Base-by-base conservation (phyloP, 2,329 filamentous ascomycete species). In the Massarina eburnea region DNA sequence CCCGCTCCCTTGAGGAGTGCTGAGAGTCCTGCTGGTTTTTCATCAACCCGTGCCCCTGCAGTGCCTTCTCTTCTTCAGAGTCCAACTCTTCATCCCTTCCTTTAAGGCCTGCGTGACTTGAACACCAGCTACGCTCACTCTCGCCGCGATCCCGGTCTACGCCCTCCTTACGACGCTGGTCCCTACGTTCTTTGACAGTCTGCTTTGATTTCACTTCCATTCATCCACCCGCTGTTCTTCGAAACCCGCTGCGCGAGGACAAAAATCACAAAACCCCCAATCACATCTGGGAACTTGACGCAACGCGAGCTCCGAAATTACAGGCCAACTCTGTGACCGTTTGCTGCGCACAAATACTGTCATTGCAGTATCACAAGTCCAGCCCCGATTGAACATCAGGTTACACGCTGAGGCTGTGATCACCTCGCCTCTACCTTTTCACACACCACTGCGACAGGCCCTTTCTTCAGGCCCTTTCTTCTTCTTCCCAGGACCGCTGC, bases 111-210 rank as follows among this genome's bases (percentile, higher is more conserved):
- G 48, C 55, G 57, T 51, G 49, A 54, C 51, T 53, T 40, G 58
- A 58, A 47, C 53, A 58, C 58, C 52, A 57, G 51, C 50, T 53
- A 49, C 45, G 54, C 48, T 54, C 59, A 43, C 58, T 59, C 57
- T 61, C 51, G 41, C 60, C 55, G 50, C 60, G 57, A 53, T n/a
- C 62, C 62, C 54, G 59, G 62, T 64, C 66, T 71, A 30, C 27
- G 27, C 27, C 27, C 67, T 72, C 68, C 55, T 71, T 70, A 69
- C 63, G 61, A 64, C 64, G 61, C 63, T 62, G 55, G 61, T 52
- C 45, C 50, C 50, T 55, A 62, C 62, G 49, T 61, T 70, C 68
- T 68, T 71, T 71, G 61, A 66, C 52, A 68, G 62, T 65, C 57
- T 47, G 49, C 44, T 47, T 54, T 58, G 55, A 48, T 59, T 59